Evolutionary conservation across 257 asterid species (phyloP).

Genomic region (Solanum appendiculatum): DNA sequence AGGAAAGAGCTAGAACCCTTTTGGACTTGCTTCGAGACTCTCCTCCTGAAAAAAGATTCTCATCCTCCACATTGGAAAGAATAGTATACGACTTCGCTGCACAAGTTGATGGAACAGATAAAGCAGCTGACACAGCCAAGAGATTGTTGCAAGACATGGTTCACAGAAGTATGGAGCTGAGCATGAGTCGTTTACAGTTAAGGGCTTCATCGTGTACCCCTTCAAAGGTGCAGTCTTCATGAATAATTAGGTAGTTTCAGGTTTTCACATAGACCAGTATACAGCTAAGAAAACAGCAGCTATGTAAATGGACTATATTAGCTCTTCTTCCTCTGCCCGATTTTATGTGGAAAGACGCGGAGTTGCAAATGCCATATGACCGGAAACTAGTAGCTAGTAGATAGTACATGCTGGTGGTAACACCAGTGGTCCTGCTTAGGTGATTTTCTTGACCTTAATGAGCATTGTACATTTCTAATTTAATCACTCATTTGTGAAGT

Average conservation of each 20-base stretch:
- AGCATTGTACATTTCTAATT: constrained; percentile 17
- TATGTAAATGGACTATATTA: background rate
- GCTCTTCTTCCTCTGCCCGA: background rate
- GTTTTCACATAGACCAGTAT: background rate
- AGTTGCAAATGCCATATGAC: background rate
- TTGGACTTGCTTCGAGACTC: constrained; percentile 67
- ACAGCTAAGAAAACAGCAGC: background rate
- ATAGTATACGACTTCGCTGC: constrained; percentile 68
- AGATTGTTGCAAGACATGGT: constrained; percentile 58
- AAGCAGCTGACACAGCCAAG: constrained; percentile 78
- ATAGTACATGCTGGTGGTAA: constrained; percentile 3
- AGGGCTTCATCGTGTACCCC: constrained; percentile 27
- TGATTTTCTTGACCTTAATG: constrained; percentile 13
- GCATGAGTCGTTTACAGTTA: constrained; percentile 23
- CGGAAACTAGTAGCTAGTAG: background rate
- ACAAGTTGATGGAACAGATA: constrained; percentile 54
- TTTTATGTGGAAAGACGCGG: background rate
- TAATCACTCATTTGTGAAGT: constrained; percentile 1
- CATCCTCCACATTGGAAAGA: constrained; percentile 60
- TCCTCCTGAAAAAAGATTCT: constrained; percentile 36
- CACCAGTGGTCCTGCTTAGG: constrained; percentile 7
- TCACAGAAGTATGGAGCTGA: constrained; percentile 58
- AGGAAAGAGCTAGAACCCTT: constrained; percentile 57
- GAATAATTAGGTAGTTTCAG: background rate
- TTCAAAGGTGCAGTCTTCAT: constrained; percentile 11